phyloP scores from a whole-genome alignment of 768 basidiomycete genomes.

The Daedaleopsis nitida region DNA sequence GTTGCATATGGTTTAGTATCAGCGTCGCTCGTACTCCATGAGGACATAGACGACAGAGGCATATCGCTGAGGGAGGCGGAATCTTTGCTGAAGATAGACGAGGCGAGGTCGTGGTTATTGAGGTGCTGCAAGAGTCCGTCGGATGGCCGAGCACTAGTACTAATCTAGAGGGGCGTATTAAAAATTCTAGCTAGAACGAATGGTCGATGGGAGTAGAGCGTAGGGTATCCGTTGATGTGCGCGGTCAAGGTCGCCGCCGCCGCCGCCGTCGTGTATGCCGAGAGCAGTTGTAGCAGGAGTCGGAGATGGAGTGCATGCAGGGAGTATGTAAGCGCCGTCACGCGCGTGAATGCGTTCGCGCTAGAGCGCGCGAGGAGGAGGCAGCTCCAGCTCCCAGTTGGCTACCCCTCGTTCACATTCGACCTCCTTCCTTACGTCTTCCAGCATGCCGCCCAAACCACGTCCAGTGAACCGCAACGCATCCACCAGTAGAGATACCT shows the following conservation, averaged over 20 bases:
- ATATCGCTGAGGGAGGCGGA: neutral
- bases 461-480: slow-evolving; percentile 36
- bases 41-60: slow-evolving; percentile 2
- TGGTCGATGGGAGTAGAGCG: neutral
- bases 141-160: no score
- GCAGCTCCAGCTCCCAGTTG: neutral
- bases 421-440: neutral
- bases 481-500: slow-evolving; percentile 18
- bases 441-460: slow-evolving; percentile 45
- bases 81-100: neutral
- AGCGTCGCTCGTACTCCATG: neutral
- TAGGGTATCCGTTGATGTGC: neutral
- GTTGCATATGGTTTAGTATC: neutral
- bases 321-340: neutral
- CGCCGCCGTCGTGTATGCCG: slow-evolving; percentile 11
- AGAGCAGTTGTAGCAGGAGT: slow-evolving; percentile 1
- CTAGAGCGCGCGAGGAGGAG: no score
- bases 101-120: neutral
- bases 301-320: slow-evolving; percentile 5
- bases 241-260: slow-evolving; percentile 3
- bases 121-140: neutral
- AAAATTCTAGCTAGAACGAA: neutral
- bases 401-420: no score
- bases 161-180: slow-evolving; percentile 3
- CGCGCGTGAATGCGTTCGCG: slow-evolving; percentile 7